Percentiles rank a stretch among this genome's conserved stretches.
These are phyloP conservation scores for Dichotomopilus funicola DNA, from an alignment of 2,329 filamentous ascomycete genomes.

Conservation along the genomic window DNA sequence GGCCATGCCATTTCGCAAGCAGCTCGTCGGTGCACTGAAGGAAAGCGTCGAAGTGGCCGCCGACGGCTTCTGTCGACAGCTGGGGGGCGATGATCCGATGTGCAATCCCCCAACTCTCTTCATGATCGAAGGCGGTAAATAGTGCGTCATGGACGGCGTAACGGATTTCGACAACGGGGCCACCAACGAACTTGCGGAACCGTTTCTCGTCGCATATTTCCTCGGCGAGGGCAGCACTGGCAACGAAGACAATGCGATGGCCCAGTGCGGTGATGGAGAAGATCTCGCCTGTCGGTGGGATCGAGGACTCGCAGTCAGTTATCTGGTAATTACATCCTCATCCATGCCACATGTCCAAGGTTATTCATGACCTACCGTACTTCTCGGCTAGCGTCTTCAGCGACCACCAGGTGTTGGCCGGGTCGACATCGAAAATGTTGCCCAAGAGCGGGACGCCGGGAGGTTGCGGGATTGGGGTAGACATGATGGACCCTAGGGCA, in stretches of 20 bases:
- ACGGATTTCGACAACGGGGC: conserved; percentile 47
- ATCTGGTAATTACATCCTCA: no score
- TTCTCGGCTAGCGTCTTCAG: conserved; percentile 42
- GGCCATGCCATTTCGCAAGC: conserved; percentile 41
- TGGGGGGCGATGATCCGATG: conserved; percentile 47
- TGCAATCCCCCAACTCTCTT: conserved; percentile 43
- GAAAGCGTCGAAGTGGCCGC: conserved; percentile 41
- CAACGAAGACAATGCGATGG: conserved; percentile 37
- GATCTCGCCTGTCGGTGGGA: conserved; percentile 33
- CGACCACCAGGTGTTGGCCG: conserved; percentile 44
- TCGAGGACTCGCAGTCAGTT: no score
- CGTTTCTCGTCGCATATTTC: conserved; percentile 46
- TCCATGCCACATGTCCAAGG: no score
- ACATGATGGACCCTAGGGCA: conserved; percentile 26
- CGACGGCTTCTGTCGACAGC: conserved; percentile 31
- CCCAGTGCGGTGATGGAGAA: conserved; percentile 39
- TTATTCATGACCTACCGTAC: conserved; percentile 17
- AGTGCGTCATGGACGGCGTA: conserved; percentile 43
- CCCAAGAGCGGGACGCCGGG: conserved; percentile 44
- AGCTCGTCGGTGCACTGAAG: conserved; percentile 44
- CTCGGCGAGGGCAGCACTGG: conserved; percentile 35
- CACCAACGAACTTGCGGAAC: conserved; percentile 49
- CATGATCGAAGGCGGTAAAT: conserved; percentile 46
- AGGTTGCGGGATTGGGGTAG: conserved; percentile 44
- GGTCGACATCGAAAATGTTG: conserved; percentile 44